Evolutionary conservation across 2,329 filamentous ascomycete species (phyloP).

Genomic region (Verticillium nonalfalfae): DNA sequence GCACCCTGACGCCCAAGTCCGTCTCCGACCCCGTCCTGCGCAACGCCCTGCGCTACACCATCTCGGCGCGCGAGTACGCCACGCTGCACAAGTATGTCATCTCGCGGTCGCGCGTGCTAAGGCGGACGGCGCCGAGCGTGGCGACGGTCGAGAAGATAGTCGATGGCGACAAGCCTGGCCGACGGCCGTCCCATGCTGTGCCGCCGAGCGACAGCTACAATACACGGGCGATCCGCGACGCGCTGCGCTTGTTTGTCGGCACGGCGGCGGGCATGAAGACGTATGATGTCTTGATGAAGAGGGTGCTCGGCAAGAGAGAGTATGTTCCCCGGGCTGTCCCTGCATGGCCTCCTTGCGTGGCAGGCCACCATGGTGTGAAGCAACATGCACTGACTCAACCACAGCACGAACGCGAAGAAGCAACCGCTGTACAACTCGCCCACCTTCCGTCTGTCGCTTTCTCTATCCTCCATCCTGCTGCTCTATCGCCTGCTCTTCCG

Average conservation of each 20-base stretch:
- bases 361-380: background rate
- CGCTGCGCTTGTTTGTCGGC: constrained; percentile 62
- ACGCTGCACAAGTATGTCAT: constrained; percentile 77
- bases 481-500: constrained; percentile 86
- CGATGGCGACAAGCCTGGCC: constrained; percentile 9
- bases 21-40: constrained; percentile 64
- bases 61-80: constrained; percentile 79
- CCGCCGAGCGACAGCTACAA: constrained; percentile 56
- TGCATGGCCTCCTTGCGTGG: no score
- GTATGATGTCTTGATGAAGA: constrained; percentile 46
- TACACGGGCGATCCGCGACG: constrained; percentile 62
- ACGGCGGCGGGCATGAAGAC: constrained; percentile 59
- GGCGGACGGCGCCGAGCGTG: constrained; percentile 48
- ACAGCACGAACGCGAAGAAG: constrained; percentile 29
- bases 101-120: constrained; percentile 58
- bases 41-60: constrained; percentile 82
- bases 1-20: constrained; percentile 10
- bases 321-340: constrained; percentile 21
- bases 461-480: constrained; percentile 77
- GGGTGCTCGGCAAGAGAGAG: constrained; percentile 39
- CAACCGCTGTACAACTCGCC: constrained; percentile 56
- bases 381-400: background rate
- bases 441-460: constrained; percentile 72
- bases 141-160: constrained; percentile 46
- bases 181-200: background rate